Base-by-base conservation (phyloP, 306 rosid genomes). In the Begonia peltatifolia region DNA sequence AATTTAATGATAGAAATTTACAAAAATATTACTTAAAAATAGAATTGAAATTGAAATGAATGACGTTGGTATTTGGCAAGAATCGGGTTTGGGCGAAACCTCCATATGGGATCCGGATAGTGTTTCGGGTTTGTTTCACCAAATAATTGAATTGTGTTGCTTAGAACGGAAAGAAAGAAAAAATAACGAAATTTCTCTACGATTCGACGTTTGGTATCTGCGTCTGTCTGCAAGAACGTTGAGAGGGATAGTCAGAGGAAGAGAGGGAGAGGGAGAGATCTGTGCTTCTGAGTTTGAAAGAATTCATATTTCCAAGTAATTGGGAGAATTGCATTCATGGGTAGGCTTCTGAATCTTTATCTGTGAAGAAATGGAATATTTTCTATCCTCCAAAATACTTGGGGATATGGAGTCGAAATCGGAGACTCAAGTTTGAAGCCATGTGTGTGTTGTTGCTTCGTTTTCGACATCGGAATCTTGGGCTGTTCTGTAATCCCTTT, bases 281-380 rank as follows among this genome's bases (percentile, higher is more conserved):
- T 64, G 58, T 54, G 53, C 46, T 73, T 7, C 38, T 30, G 38
- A 30, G 38, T 30, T 30, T 30, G 38, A 30, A 30, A 5, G 38
- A 30, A 30, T 30, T 5, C 9, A 30, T 30, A 30, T 30, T 30
- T 30, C 38, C 38, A 30, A 5, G 38, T 30, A 30, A 30, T 30
- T 41, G 18, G 59, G 61, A 43, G 49, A 74, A 68, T 71, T 74
- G 60, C 73, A 65, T 72, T 72, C 48, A 62, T 56, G 74, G 73
- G 94, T 76, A 42, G 70, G 80, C 61, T 14, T 76, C 59, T 9
- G 71, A 81, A 74, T 72, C 61, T 61, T 81, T 55, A 65, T 66
- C 67, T 41, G 23, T 17, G 4, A 61, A 11, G 58, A 14, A 14
- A 42, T 44, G 14, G 49, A 16, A 25, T 22, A 48, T 38, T 44